phyloP scores from a whole-genome alignment of 1,284 basidiomycete species.

The Sporisorium sorghi region DNA sequence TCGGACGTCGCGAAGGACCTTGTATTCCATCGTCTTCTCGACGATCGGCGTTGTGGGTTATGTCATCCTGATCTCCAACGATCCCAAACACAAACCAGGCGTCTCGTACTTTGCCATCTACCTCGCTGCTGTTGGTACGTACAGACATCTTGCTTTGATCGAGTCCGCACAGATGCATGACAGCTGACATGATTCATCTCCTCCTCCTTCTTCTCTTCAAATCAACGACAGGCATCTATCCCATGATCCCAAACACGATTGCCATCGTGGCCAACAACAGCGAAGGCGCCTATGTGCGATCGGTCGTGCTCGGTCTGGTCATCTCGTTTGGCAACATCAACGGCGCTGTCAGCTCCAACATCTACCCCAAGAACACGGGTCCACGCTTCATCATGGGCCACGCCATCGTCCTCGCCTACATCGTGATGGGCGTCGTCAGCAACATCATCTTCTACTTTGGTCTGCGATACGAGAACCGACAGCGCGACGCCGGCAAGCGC shows the following conservation, averaged over 20 bases:
- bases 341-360: slow-evolving; percentile 77
- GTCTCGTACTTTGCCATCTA: slow-evolving; percentile 79
- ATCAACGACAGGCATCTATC: slow-evolving; percentile 73
- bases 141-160: not conserved
- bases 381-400: slow-evolving; percentile 80
- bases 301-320: slow-evolving; percentile 75
- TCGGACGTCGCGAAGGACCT: slow-evolving; percentile 74
- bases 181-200: not conserved
- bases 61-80: slow-evolving; percentile 76
- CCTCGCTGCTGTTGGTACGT: slow-evolving; percentile 69
- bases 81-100: slow-evolving; percentile 69
- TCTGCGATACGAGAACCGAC: slow-evolving; percentile 75
- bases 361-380: slow-evolving; percentile 76
- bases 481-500: slow-evolving; percentile 76
- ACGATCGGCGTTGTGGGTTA: slow-evolving; percentile 74
- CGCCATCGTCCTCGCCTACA: slow-evolving; percentile 78
- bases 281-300: slow-evolving; percentile 81
- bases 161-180: not conserved
- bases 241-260: slow-evolving; percentile 78
- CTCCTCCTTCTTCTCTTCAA: not conserved
- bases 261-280: slow-evolving; percentile 80
- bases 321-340: slow-evolving; percentile 68
- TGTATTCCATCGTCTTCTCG: slow-evolving; percentile 73
- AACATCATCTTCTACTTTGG: slow-evolving; percentile 73
- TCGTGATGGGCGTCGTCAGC: slow-evolving; percentile 75